These are phyloP conservation scores for Chaetomium olivaceum DNA, from an alignment of 2,329 filamentous ascomycete species.

Conservation along the genomic window DNA sequence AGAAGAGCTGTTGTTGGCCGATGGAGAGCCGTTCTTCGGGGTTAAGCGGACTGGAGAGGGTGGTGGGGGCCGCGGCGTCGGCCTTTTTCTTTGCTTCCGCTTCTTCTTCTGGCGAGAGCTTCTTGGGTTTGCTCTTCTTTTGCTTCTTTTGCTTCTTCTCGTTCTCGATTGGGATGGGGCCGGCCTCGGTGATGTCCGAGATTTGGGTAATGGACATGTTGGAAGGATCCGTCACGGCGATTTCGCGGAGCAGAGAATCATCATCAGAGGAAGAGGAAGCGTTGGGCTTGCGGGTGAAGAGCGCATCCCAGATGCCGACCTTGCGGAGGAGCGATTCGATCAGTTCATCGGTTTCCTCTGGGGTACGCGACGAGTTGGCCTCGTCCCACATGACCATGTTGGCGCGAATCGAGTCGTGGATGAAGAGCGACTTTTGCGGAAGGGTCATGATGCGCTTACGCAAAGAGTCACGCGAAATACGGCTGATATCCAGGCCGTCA, in stretches of 20 bases:
- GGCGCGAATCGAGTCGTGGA: constrained; percentile 19
- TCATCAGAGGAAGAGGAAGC: neutral
- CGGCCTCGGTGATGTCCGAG: neutral
- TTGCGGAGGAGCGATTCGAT: constrained; percentile 19
- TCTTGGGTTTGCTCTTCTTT: constrained; percentile 1
- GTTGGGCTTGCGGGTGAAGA: constrained; percentile 15
- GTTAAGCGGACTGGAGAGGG: constrained; percentile 10
- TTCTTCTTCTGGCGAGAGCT: neutral
- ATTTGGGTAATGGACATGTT: constrained; percentile 4
- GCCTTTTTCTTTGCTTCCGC: neutral
- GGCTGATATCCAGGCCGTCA: constrained; percentile 20
- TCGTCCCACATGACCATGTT: constrained; percentile 22
- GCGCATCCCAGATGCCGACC: constrained; percentile 22
- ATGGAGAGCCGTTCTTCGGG: constrained; percentile 15
- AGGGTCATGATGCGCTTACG: constrained; percentile 21
- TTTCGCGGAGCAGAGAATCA: neutral
- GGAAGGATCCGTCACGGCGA: neutral
- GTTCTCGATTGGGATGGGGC: too few relatives aligned
- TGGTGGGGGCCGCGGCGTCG: constrained; percentile 2
- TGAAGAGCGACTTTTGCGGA: constrained; percentile 15
- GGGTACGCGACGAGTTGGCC: neutral
- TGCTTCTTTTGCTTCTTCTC: neutral
- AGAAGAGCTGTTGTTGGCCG: constrained; percentile 26
- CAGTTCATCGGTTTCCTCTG: constrained; percentile 8
- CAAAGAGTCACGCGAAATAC: constrained; percentile 15